These are phyloP conservation scores for Acer yangbiense DNA, from an alignment of 345 rosid species.

Conservation along the genomic window DNA sequence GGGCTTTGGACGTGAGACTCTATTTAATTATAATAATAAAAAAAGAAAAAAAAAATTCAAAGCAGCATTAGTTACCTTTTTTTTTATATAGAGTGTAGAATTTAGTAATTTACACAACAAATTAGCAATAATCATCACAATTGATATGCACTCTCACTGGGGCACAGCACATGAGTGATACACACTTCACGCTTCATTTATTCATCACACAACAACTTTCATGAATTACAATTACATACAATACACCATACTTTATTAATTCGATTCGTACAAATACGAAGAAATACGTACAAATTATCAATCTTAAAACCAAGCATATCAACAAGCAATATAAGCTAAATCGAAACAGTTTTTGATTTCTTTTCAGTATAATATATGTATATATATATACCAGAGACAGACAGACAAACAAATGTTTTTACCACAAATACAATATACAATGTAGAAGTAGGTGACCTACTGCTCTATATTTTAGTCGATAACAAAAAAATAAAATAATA, in stretches of 20 bases:
- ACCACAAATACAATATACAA: not conserved
- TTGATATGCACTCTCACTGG: slow-evolving; percentile 4
- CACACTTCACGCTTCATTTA: slow-evolving; percentile 15
- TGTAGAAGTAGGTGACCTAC: not conserved
- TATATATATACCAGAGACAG: too few species aligned
- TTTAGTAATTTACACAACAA: slow-evolving; percentile 19
- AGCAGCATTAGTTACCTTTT: not conserved
- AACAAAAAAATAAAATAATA: too few species aligned
- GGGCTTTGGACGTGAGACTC: slow-evolving; percentile 28
- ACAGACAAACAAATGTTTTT: too few species aligned
- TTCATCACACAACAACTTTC: not conserved
- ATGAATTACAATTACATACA: too few species aligned
- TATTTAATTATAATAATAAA: slow-evolving; percentile 7
- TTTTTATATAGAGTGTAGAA: too few species aligned
- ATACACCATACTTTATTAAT: too few species aligned
- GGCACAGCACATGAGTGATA: slow-evolving; percentile 19
- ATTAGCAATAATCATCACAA: slow-evolving; percentile 13
- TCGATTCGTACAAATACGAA: too few species aligned
- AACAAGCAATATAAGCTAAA: not conserved
- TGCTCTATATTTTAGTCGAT: too few species aligned
- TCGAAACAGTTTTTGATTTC: not conserved
- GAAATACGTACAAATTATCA: too few species aligned
- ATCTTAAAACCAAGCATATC: not conserved
- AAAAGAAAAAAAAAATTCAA: slow-evolving; percentile 21
- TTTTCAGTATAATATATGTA: too few species aligned